Base-by-base conservation (phyloP, 192 early-diverging fungal genomes). In the Globomyces pollinis-pini region DNA sequence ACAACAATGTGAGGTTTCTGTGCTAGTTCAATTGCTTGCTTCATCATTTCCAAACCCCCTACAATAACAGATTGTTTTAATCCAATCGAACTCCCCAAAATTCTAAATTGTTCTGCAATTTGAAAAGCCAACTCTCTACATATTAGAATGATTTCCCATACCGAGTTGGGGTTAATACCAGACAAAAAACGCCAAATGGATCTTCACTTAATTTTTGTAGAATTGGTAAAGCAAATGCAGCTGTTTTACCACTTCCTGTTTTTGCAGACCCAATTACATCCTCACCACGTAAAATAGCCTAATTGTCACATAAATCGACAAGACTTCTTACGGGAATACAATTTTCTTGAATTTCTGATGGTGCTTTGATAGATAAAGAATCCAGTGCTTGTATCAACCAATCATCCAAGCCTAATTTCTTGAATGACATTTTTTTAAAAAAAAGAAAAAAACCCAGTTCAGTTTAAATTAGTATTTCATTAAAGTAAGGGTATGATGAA, bases 101-200 rank as follows among this genome's bases (percentile, higher is more conserved):
- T 89, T 31, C 86, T 73, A 60, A 99, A 99, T 65, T 99, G 94
- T 62, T 99, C 95, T 2, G 94, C 91, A 54, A 99, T 99, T 67
- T 99, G 97, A 64, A 87, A 95, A 0, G 97, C 95, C 13, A 99
- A 78, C 68, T 99, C 97, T 42, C 97, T 85, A n/a, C n/a, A n/a
- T n/a, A n/a, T n/a, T n/a, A n/a, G n/a, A n/a, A n/a, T n/a, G n/a
- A n/a, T n/a, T n/a, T n/a, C n/a, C n/a, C n/a, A n/a, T n/a, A n/a
- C n/a, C n/a, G n/a, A 1, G 94, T 98, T 0, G 94, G 94, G 20
- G 94, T 98, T 61, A 98, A 68, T 1, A 99, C 86, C n/a, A 99
- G 68, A 0, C 91, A 94, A 78, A 92, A 99, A 1, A 94, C 81
- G 20, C 97, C 97, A 62, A 86, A 99, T 7, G 94, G 93, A 50